These are phyloP conservation scores for Brassica carinata DNA, from an alignment of 345 rosid species.

Conservation along the genomic window DNA sequence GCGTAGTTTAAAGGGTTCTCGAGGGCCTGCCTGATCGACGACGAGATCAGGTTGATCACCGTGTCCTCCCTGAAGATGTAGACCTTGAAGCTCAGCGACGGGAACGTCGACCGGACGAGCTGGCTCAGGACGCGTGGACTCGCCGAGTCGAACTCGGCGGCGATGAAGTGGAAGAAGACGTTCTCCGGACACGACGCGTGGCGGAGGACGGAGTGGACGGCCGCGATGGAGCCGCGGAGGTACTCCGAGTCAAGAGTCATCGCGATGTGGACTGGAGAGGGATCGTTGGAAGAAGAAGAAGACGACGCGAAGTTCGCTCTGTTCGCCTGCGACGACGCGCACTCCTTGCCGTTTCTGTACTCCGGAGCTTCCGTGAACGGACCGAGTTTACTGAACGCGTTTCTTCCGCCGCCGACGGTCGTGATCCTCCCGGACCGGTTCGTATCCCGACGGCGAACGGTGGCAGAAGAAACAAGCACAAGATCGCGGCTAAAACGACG, in stretches of 20 bases:
- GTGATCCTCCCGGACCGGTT: slow-evolving; percentile 42
- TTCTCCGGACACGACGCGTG: too few relatives aligned
- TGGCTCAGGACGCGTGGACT: too few relatives aligned
- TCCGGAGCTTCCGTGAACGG: slow-evolving; percentile 84
- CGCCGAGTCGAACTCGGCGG: too few relatives aligned
- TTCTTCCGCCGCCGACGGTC: not conserved
- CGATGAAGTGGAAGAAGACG: too few relatives aligned
- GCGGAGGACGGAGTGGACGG: too few relatives aligned
- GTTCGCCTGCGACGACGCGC: slow-evolving; percentile 39
- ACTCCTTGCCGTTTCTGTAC: slow-evolving; percentile 81
- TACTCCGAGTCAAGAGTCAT: too few relatives aligned
- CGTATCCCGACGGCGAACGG: slow-evolving; percentile 63
- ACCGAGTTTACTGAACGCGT: slow-evolving; percentile 35
- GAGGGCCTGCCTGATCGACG: slow-evolving; percentile 85
- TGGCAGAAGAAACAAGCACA: slow-evolving; percentile 34
- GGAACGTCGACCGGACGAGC: too few relatives aligned
- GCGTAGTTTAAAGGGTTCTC: slow-evolving; percentile 96
- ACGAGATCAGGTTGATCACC: slow-evolving; percentile 83
- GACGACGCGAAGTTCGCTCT: slow-evolving; percentile 28
- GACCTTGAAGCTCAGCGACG: too few relatives aligned
- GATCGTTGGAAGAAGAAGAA: slow-evolving; percentile 50
- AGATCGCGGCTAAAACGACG: slow-evolving; percentile 33
- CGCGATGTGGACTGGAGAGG: slow-evolving; percentile 74
- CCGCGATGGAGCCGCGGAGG: too few relatives aligned
- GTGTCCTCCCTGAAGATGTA: too few relatives aligned